A percentile compares a stretch with the other conserved stretches of the same genome.
Conservation (phyloP, 139 green algal species). For the Gonium pectorale region DNA sequence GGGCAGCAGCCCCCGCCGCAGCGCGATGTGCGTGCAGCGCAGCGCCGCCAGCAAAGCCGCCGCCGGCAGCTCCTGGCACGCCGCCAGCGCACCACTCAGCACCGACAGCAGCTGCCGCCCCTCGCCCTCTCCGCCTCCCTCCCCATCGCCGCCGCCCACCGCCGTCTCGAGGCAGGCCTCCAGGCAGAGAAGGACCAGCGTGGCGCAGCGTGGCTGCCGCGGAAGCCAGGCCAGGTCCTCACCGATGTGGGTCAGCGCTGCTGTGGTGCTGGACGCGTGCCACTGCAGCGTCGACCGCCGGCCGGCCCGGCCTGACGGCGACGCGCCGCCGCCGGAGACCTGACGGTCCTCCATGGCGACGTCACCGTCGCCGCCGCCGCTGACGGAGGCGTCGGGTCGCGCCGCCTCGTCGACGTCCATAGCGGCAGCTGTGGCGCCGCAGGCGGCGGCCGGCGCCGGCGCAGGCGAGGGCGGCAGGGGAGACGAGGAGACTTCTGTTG, state of each 20-base stretch:
- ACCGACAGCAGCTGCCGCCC: background rate
- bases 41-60: slow-evolving; percentile 24
- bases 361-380: background rate
- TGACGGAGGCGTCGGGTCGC: background rate
- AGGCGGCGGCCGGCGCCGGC: background rate
- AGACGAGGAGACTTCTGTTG: background rate
- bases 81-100: background rate
- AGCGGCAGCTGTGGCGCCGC: background rate
- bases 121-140: background rate
- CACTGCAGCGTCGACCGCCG: background rate
- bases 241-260: background rate
- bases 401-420: slow-evolving; percentile 1
- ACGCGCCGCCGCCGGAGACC: background rate
- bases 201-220: slow-evolving; percentile 12
- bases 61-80: slow-evolving; percentile 12
- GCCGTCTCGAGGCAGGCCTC: slow-evolving; percentile 27
- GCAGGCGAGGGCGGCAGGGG: background rate
- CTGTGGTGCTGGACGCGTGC: background rate
- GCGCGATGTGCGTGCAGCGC: slow-evolving; percentile 1
- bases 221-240: slow-evolving; percentile 3
- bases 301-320: background rate
- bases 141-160: background rate
- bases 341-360: background rate
- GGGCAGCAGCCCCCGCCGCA: slow-evolving; percentile 23
- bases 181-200: background rate